phyloP scores from a whole-genome alignment of 805 yeast genomes.

The Dipodascus albidus region DNA sequence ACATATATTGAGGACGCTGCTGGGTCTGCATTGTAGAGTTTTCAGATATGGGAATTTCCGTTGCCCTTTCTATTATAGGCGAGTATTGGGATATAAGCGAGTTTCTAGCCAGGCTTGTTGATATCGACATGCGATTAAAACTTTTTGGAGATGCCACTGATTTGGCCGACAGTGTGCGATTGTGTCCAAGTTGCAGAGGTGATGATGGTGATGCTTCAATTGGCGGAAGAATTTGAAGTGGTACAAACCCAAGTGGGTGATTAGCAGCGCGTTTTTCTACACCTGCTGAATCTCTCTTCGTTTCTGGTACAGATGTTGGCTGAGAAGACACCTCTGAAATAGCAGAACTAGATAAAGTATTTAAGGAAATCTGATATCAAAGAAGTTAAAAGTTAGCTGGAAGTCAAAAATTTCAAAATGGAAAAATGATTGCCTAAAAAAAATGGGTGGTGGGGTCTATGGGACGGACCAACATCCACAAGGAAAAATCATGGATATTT shows the following conservation, averaged over 20 bases:
- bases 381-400: not conserved
- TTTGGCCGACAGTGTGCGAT: not conserved
- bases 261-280: no score
- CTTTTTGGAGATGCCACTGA: not conserved
- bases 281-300: not conserved
- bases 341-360: not conserved
- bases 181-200: not conserved
- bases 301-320: not conserved
- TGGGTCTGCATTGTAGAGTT: conserved; percentile 1
- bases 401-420: not conserved
- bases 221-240: not conserved
- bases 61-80: conserved; percentile 15
- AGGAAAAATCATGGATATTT: not conserved
- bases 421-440: not conserved
- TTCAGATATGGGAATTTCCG: conserved; percentile 9
- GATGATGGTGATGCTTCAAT: not conserved
- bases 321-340: not conserved
- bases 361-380: not conserved
- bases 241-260: no score
- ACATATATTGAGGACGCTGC: not conserved
- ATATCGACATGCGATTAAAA: conserved; percentile 1
- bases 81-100: conserved; percentile 11
- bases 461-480: not conserved
- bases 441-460: not conserved
- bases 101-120: not conserved